These are phyloP conservation scores for Dipodascopsis uninucleata DNA, from an alignment of 805 yeast species.

Conservation along the genomic window DNA sequence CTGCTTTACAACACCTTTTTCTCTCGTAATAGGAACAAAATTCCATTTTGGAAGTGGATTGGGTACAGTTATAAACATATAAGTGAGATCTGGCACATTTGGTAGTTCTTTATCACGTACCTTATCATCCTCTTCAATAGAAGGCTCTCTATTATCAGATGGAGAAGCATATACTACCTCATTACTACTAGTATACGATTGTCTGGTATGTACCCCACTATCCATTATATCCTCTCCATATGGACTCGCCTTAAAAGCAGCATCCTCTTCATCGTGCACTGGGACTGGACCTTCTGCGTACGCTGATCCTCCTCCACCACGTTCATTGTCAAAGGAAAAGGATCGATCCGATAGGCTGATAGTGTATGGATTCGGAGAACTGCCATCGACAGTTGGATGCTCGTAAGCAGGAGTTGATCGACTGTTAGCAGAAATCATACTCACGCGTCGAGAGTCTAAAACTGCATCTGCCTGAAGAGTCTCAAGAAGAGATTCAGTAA, in stretches of 20 bases:
- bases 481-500: slow-evolving; percentile 15
- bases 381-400: too few species aligned
- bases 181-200: not conserved
- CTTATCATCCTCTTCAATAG: not conserved
- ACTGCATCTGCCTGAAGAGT: slow-evolving; percentile 7
- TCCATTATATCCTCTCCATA: not conserved
- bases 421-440: too few species aligned
- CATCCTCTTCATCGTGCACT: too few species aligned
- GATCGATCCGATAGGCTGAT: not conserved
- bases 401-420: too few species aligned
- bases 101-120: not conserved
- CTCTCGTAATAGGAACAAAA: slow-evolving; percentile 7
- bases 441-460: slow-evolving; percentile 1
- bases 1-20: slow-evolving; percentile 8
- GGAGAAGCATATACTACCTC: not conserved
- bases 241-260: too few species aligned
- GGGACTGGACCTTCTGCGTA: too few species aligned
- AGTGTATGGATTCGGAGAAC: too few species aligned
- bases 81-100: not conserved
- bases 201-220: not conserved
- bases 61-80: not conserved
- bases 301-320: too few species aligned
- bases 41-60: slow-evolving; percentile 9
- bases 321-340: not conserved
- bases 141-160: not conserved